These are phyloP conservation scores for Eremomyces bilateralis DNA, from an alignment of 495 filamentous ascomycete genomes.

Conservation along the genomic window DNA sequence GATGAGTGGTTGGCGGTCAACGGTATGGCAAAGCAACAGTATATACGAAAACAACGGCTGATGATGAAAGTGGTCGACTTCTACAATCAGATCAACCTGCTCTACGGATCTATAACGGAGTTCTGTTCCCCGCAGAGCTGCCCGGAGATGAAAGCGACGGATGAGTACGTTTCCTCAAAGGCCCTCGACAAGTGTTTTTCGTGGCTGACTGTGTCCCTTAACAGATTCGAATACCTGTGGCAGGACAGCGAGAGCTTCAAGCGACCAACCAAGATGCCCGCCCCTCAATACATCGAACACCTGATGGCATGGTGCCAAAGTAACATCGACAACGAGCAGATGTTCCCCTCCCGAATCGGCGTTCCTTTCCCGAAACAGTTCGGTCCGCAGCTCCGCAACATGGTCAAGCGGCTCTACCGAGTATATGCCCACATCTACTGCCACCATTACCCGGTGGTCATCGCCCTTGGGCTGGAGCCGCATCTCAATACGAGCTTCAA, in stretches of 20 bases:
- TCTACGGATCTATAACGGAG: slow-evolving; percentile 96
- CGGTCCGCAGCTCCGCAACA: slow-evolving; percentile 62
- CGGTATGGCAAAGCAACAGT: slow-evolving; percentile 26
- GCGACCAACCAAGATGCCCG: slow-evolving; percentile 92
- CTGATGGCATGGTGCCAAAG: slow-evolving; percentile 90
- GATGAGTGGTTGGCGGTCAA: slow-evolving; percentile 98
- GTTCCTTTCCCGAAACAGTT: slow-evolving; percentile 93
- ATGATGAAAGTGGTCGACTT: slow-evolving; percentile 70
- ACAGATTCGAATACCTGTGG: slow-evolving; percentile 94
- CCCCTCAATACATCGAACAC: slow-evolving; percentile 92
- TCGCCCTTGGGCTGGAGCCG: slow-evolving; percentile 84
- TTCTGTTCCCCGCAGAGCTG: slow-evolving; percentile 95
- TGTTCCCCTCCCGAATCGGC: slow-evolving; percentile 83
- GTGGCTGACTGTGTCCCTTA: background rate
- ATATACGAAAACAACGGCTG: background rate
- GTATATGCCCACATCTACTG: slow-evolving; percentile 99
- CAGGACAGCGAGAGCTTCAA: slow-evolving; percentile 87
- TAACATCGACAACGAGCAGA: slow-evolving; percentile 86
- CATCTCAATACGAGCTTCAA: slow-evolving; percentile 99
- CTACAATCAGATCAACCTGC: slow-evolving; percentile 98
- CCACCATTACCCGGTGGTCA: slow-evolving; percentile 94
- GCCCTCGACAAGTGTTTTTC: background rate
- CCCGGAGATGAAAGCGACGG: slow-evolving; percentile 98
- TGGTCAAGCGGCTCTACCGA: slow-evolving; percentile 96
- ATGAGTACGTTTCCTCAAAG: slow-evolving; percentile 85